Evolutionary conservation across 371 early-diverging fungal species (phyloP), one percentile per base, ranked within the genome.

Genomic region (Mortierella sp.): DNA sequence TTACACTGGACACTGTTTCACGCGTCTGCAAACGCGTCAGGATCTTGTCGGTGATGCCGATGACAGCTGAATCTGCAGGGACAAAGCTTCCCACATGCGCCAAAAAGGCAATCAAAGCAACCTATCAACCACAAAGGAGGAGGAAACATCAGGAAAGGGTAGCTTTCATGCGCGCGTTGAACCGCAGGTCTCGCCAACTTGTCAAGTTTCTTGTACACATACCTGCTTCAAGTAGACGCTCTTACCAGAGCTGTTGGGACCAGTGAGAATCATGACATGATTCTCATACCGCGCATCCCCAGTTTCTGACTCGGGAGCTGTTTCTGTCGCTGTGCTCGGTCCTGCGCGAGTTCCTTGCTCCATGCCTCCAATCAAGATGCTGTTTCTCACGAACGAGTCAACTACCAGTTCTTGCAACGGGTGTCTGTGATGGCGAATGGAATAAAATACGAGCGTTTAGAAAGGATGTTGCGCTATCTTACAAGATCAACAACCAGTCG

Each of bases 11-110:
- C 5, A 91, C 89, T 0, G 92, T 91, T 72, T 93, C 93, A 37
- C 87, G 81, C 8, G 93, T 92, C 61, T 92, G 92, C 26, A 93
- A 87, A 69, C 99, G 92, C 40, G 98, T 93, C 82, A 96, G 97
- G 37, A 99, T 92, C 46, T 93, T 91, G 86, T 99, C 98, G 3
- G 97, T 95, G 1, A 99, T 89, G 0, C 98, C 97, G 59, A 99
- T 88, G 34, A 86, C 83, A 0, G 98, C 98, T 14, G 88, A 76
- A 14, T 93, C 90, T 0, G 98, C 98, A 6, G 99, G 98, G 2
- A 99, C 98, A 91, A 95, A 99, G 74, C 92, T 91, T 0, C 99
- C 99, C 31, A 96, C 91, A 78, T 99, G 99, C 0, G 98, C 99
- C 91, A 99, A 88, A n/a, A 98, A 88, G 0, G 94, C 89, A 67